Evolutionary conservation across 768 basidiomycete genomes (phyloP).

Genomic region (Hericium coralloides): DNA sequence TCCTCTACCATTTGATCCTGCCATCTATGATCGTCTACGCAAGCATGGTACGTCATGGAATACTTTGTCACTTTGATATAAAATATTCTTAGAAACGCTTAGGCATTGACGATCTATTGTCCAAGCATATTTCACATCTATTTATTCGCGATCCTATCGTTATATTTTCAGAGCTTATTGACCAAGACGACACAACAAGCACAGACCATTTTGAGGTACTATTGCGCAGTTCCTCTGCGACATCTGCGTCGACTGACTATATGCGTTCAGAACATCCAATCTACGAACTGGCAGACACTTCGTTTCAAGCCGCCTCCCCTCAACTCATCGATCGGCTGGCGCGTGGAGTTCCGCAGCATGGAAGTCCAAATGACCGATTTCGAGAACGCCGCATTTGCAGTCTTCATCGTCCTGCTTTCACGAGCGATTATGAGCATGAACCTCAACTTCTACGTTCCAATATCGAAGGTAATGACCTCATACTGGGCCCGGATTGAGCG

Average conservation of each 20-base stretch:
- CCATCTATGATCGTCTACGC: conserved; percentile 62
- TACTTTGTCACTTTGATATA: not conserved
- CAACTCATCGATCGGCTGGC: conserved; percentile 90
- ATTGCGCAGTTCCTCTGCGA: not conserved
- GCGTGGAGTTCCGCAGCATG: conserved; percentile 98
- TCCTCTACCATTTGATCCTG: conserved; percentile 66
- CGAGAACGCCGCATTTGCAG: conserved; percentile 94
- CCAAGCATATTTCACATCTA: conserved; percentile 89
- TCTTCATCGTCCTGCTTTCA: conserved; percentile 91
- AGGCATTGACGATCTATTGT: conserved; percentile 83
- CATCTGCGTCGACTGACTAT: not conserved
- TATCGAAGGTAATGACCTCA: conserved; percentile 65
- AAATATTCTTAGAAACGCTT: not conserved
- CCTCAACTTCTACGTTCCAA: conserved; percentile 93
- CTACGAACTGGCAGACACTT: conserved; percentile 98
- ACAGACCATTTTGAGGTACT: conserved; percentile 93
- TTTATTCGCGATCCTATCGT: conserved; percentile 98
- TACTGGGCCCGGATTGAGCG: not conserved
- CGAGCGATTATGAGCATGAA: conserved; percentile 88
- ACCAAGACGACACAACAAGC: conserved; percentile 82
- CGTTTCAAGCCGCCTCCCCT: conserved; percentile 98
- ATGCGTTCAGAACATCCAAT: conserved; percentile 85
- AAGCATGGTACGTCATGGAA: conserved; percentile 52
- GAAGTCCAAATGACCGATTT: conserved; percentile 99
- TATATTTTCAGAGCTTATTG: conserved; percentile 86